Conservation (phyloP, 306 rosid genomes). For the Crotalaria pallida region DNA sequence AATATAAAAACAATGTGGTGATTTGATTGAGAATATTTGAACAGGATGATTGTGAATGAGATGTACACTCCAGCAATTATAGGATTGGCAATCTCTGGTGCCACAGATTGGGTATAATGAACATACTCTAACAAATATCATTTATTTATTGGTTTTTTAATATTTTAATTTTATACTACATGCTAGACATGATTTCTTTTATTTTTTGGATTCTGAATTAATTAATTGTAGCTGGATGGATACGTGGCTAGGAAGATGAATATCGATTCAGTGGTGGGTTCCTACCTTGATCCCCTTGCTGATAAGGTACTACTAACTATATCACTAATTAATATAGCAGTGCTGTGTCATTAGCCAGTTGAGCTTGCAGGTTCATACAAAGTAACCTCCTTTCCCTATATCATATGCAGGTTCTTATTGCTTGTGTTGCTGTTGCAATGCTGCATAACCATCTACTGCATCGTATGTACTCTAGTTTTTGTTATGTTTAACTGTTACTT, state of each 20-base stretch:
- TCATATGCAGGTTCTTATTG: slow-evolving; percentile 72
- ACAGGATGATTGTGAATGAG: slow-evolving; percentile 79
- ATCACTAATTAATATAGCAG: no score
- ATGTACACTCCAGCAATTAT: slow-evolving; percentile 68
- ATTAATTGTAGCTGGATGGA: slow-evolving; percentile 67
- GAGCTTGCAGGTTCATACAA: not conserved
- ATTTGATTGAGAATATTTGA: slow-evolving; percentile 1
- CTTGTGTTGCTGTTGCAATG: slow-evolving; percentile 90
- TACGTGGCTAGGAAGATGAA: slow-evolving; percentile 83
- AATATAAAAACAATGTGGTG: not conserved
- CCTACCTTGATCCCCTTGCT: slow-evolving; percentile 96
- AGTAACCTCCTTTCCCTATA: not conserved
- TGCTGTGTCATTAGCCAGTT: not conserved
- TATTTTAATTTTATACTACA: not conserved
- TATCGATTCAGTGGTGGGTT: slow-evolving; percentile 91
- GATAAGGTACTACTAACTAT: slow-evolving; percentile 58
- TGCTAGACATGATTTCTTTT: not conserved
- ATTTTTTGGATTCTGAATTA: not conserved
- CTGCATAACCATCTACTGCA: slow-evolving; percentile 79
- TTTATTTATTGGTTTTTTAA: not conserved
- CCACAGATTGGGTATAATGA: slow-evolving; percentile 89
- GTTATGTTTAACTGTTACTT: no score
- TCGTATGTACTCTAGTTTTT: slow-evolving; percentile 51
- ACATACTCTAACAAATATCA: no score
- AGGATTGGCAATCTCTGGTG: slow-evolving; percentile 83